Percentiles rank a stretch among this genome's conserved stretches.
These are phyloP conservation scores for Helianthus tuberosus DNA, from an alignment of 129 eudicot species.

Conservation along the genomic window DNA sequence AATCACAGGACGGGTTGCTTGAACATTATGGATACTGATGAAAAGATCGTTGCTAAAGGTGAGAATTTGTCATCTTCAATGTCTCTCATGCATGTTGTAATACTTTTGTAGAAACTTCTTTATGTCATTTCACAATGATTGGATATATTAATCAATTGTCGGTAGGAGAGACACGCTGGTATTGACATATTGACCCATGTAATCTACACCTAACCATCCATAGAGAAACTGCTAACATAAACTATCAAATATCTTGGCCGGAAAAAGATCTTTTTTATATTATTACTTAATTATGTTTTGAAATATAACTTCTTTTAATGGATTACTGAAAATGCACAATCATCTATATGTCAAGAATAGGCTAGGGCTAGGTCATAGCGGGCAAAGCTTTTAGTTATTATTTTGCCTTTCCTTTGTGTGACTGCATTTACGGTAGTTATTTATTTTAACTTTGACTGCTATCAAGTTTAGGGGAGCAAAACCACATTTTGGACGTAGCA, in stretches of 20 bases:
- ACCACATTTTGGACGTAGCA: neutral
- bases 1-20: conserved; percentile 41
- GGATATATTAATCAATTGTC: neutral
- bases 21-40: conserved; percentile 47
- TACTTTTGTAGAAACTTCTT: neutral
- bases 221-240: neutral
- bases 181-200: conserved; percentile 7
- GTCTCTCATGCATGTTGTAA: conserved; percentile 1
- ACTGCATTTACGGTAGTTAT: conserved; percentile 4
- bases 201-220: neutral
- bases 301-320: neutral
- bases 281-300: neutral
- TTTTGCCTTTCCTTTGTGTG: neutral
- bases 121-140: conserved; percentile 18
- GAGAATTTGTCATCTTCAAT: conserved; percentile 19
- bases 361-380: conserved; percentile 8
- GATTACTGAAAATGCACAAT: neutral
- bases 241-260: neutral
- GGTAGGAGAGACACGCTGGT: neutral
- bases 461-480: neutral
- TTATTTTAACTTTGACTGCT: neutral
- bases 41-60: conserved; percentile 51
- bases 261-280: neutral
- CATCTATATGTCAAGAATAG: conserved; percentile 4
- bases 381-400: conserved; percentile 17